Percentiles rank a stretch among this genome's conserved stretches.
Conservation (phyloP, 148 eudicot species). For the Amaranthus palmeri region DNA sequence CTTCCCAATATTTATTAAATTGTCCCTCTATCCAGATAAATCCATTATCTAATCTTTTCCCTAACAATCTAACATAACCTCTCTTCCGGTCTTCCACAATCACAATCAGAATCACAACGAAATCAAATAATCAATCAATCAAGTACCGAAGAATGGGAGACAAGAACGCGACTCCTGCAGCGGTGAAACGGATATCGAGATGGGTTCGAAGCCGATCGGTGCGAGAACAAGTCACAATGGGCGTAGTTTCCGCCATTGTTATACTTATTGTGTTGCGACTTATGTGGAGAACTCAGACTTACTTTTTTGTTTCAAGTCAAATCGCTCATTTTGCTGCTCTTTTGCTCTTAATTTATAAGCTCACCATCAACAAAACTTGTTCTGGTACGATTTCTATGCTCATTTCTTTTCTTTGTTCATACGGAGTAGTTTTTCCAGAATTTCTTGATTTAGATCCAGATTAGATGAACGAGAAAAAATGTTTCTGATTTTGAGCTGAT, state of each 20-base stretch:
- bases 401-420: neutral
- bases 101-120: no score
- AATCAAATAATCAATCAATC: no score
- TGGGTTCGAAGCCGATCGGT: slow-evolving; percentile 56
- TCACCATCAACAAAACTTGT: slow-evolving; percentile 59
- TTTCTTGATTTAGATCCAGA: no score
- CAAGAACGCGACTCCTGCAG: slow-evolving; percentile 35
- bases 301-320: slow-evolving; percentile 56
- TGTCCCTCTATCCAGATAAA: no score
- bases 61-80: no score
- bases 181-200: slow-evolving; percentile 39
- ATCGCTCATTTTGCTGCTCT: slow-evolving; percentile 56
- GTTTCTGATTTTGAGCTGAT: no score
- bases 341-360: slow-evolving; percentile 60
- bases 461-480: no score
- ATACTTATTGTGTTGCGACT: slow-evolving; percentile 40
- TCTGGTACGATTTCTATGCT: slow-evolving; percentile 37
- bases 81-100: no score
- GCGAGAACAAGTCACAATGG: slow-evolving; percentile 50
- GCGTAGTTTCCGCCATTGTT: slow-evolving; percentile 18
- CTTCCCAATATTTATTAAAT: no score
- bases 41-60: no score
- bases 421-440: no score
- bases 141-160: slow-evolving; percentile 39
- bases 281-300: slow-evolving; percentile 27